Percentiles rank a stretch among this genome's conserved stretches.
Evolutionary conservation across 305 asterid species (phyloP).

Genomic region (Fraxinus greggii): DNA sequence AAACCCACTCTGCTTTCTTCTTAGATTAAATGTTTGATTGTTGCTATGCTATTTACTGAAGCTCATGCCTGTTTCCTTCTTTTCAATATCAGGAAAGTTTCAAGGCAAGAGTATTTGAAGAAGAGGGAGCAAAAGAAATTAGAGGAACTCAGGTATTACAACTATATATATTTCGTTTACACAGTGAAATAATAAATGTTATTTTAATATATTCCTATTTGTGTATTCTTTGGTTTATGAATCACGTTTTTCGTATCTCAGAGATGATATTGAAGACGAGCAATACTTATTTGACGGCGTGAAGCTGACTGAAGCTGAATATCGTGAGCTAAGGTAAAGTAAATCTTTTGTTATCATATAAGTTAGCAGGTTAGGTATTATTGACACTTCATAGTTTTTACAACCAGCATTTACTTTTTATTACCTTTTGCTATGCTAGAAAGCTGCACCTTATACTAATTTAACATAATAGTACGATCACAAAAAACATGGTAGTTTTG

Average conservation of each 20-base stretch:
- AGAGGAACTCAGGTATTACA: constrained; percentile 60
- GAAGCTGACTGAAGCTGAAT: constrained; percentile 67
- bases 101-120: constrained; percentile 86
- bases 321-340: constrained; percentile 50
- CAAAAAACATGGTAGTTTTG: neutral
- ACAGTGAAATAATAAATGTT: constrained; percentile 2
- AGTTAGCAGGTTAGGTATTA: neutral
- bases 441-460: neutral
- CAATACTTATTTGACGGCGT: constrained; percentile 71
- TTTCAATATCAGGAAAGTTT: constrained; percentile 50
- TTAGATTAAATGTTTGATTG: neutral
- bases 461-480: neutral
- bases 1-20: neutral
- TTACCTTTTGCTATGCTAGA: constrained; percentile 20
- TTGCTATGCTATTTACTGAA: constrained; percentile 17
- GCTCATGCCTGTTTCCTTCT: constrained; percentile 14
- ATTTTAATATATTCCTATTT: constrained; percentile 22
- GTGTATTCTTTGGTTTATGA: constrained; percentile 1
- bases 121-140: constrained; percentile 86
- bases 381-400: constrained; percentile 10
- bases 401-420: constrained; percentile 14
- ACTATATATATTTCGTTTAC: constrained; percentile 16
- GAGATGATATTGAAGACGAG: constrained; percentile 84
- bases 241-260: constrained; percentile 23
- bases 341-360: constrained; percentile 11